Evolutionary conservation across 176 grass and related monocot genomes (phyloP).

Genomic region (Ananas comosus): DNA sequence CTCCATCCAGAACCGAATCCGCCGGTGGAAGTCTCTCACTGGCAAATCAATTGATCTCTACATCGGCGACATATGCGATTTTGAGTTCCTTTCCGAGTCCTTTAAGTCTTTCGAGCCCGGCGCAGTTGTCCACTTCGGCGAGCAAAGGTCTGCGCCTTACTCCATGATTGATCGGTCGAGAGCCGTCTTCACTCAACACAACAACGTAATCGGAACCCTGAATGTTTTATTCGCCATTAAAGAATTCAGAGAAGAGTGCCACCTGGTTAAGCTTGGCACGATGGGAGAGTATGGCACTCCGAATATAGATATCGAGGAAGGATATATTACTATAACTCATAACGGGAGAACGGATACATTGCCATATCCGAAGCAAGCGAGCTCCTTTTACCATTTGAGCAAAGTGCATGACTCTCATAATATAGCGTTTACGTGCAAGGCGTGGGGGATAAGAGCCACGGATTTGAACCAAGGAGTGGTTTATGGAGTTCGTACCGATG

Average conservation of each 20-base stretch:
- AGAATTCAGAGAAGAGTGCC: constrained; percentile 71
- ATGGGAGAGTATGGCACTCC: constrained; percentile 99
- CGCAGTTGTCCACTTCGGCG: constrained; percentile 84
- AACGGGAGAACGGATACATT: constrained; percentile 92
- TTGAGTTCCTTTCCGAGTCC: constrained; percentile 85
- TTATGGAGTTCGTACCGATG: constrained; percentile 76
- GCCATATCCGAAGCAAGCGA: constrained; percentile 92
- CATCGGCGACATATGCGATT: constrained; percentile 88
- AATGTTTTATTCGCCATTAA: constrained; percentile 93
- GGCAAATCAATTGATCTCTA: constrained; percentile 74
- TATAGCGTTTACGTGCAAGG: constrained; percentile 93
- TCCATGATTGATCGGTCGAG: constrained; percentile 95
- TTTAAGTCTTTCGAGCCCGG: constrained; percentile 94
- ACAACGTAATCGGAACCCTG: constrained; percentile 94
- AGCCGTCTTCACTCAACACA: constrained; percentile 86
- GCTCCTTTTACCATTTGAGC: constrained; percentile 92
- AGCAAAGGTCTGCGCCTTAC: constrained; percentile 86
- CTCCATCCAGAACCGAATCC: constrained; percentile 79
- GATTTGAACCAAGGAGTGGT: constrained; percentile 96
- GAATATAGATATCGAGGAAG: constrained; percentile 96
- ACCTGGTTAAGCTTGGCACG: constrained; percentile 88
- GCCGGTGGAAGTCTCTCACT: constrained; percentile 68
- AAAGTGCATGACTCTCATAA: constrained; percentile 98
- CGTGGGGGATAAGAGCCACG: constrained; percentile 89
- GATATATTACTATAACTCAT: constrained; percentile 78